Percentiles rank a stretch among this genome's conserved stretches.
phyloP scores from a whole-genome alignment of 2,329 filamentous ascomycete species.

The Fusarium multiceps region DNA sequence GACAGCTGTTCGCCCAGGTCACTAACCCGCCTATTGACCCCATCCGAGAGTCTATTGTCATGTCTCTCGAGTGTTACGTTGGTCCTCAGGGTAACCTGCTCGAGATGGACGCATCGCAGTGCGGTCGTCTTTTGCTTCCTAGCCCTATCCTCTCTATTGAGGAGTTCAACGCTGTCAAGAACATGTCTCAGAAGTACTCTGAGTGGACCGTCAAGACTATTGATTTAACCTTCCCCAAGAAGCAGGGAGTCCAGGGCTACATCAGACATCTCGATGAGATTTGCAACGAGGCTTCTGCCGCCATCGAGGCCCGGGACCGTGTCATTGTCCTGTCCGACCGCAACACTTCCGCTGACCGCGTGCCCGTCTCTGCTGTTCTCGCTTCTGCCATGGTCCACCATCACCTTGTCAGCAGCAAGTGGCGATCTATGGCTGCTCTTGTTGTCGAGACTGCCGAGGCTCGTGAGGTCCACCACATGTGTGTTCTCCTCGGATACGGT shows the following conservation, averaged over 20 bases:
- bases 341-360: slow-evolving; percentile 82
- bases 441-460: slow-evolving; percentile 94
- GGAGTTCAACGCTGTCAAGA: slow-evolving; percentile 88
- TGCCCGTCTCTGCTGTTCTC: slow-evolving; percentile 86
- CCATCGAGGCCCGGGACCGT: slow-evolving; percentile 84
- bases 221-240: slow-evolving; percentile 93
- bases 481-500: slow-evolving; percentile 95
- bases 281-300: slow-evolving; percentile 84
- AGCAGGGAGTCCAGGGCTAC: slow-evolving; percentile 84
- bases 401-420: slow-evolving; percentile 94
- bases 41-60: slow-evolving; percentile 96
- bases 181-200: slow-evolving; percentile 76
- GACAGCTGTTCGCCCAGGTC: slow-evolving; percentile 96
- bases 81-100: slow-evolving; percentile 94
- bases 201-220: slow-evolving; percentile 91
- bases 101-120: slow-evolving; percentile 92
- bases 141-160: slow-evolving; percentile 90
- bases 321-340: slow-evolving; percentile 91
- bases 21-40: slow-evolving; percentile 98
- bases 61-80: slow-evolving; percentile 97
- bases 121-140: slow-evolving; percentile 83
- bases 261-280: slow-evolving; percentile 88
- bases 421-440: slow-evolving; percentile 88
- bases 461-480: slow-evolving; percentile 98
- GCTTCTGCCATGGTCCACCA: slow-evolving; percentile 96